Base-by-base conservation (phyloP, 352 stramenopile genomes). In the Phytophthora melonis region DNA sequence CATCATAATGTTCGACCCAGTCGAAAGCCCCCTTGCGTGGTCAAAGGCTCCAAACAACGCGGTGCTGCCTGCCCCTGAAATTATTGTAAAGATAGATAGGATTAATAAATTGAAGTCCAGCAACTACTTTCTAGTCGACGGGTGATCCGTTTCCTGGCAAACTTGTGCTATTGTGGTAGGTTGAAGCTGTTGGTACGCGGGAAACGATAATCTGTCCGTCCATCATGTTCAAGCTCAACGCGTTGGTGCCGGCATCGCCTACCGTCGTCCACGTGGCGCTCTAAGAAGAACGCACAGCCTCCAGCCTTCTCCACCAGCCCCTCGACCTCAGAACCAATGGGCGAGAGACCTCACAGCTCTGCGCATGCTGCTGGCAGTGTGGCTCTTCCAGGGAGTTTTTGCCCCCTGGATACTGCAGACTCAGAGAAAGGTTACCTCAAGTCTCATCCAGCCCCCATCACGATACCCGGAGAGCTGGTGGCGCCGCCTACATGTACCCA, bases 361-460 rank as follows among this genome's bases (percentile, higher is more conserved):
- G 5, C 45, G 25, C 3, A 21, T 63, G 49, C 19, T 75, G 14
- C 19, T 71, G 7, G 3, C 60, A 11, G 5, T 74, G 14, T 69
- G 71, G 66, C 2, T 70, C 11, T 23, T 52, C 19, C 45, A 56
- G 21, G 60, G 65, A n/a, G 49, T 66, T 5, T n/a, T 60, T 1
- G n/a, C n/a, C n/a, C 68, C 68, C 5, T 36, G 65, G 10, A 3
- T 63, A 30, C 23, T 75, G 7, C 68, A 75, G n/a, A 6, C 39
- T 7, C 32, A n/a, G n/a, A n/a, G 61, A 45, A 75, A n/a, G n/a
- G 68, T 52, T 70, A 70, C 27, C 14, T 70, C 9, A 56, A 70
- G 30, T 65, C n/a, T 75, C 18, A 62, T 63, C 23, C 66, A 59
- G 13, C 62, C 68, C 9, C 68, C 71, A n/a, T n/a, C 30, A 64